Evolutionary conservation across 495 filamentous ascomycete species (phyloP), one percentile per base, ranked within the genome.

Genomic region (Penicillium robsamsonii): DNA sequence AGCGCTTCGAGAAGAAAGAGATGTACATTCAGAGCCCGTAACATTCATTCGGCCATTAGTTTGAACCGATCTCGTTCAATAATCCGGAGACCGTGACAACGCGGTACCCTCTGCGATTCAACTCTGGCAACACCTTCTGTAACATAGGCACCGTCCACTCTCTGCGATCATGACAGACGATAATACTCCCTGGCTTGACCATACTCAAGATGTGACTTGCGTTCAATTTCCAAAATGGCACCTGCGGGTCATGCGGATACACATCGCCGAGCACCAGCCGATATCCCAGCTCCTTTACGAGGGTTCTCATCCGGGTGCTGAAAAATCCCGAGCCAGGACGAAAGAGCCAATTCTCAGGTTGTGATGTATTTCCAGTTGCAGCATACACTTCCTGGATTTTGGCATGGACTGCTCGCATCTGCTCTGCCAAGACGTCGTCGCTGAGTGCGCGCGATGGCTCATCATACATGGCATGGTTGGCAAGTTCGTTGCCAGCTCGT

Each of bases 211-310:
- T 79, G 76, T 94, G 90, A 50, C 74, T 76, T n/a, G 87, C 85
- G 75, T 96, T 96, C 51, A 92, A 50, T 59, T 76, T 76, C 65
- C 79, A 72, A 62, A 77, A 86, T 20, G 71, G 70, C 33, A 96
- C 83, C 75, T 92, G 89, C 45, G 91, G 81, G 71, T 96, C 91
- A 71, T 95, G 90, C 13, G 91, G 91, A 69, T 92, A 95, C 30
- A 94, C 86, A 66, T 84, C 86, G 13, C 91, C 91, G 31, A 96
- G 72, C 15, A 92, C 87, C 3, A 92, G 62, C 41, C 76, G 64
- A 66, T 88, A 90, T 0, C 84, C 84, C 43, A 90, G 50, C 45
- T 60, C 67, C 18, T 64, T 58, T 12, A 89, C 69, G 9, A 85
- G 63, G 18, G 69, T 69, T 10, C 85, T 73, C 82, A 94, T 89